These are phyloP conservation scores for Pholiota adiposa DNA, from an alignment of 1,284 basidiomycete genomes.

Conservation along the genomic window DNA sequence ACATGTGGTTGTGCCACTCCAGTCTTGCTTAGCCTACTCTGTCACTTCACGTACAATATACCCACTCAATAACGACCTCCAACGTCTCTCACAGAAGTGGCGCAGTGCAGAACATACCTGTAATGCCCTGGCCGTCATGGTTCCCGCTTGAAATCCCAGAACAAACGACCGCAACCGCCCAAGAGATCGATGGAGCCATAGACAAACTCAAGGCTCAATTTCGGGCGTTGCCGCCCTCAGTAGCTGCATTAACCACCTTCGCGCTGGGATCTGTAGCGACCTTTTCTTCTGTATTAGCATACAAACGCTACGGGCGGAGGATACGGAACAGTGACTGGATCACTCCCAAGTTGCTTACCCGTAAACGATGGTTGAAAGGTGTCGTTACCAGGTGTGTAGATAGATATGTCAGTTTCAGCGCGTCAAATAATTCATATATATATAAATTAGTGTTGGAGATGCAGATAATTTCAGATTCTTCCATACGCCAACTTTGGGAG, in stretches of 20 bases:
- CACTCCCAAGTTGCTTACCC: conserved; percentile 26
- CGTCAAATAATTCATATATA: background rate
- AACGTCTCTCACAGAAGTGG: background rate
- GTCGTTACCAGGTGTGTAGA: conserved; percentile 31
- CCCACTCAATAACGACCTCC: background rate
- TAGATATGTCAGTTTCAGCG: background rate
- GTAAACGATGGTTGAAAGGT: conserved; percentile 31
- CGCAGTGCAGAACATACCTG: background rate
- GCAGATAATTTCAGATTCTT: conserved; percentile 82
- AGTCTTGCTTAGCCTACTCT: no score
- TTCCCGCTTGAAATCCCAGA: background rate
- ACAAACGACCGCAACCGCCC: background rate
- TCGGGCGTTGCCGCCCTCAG: conserved; percentile 21
- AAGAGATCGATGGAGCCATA: background rate
- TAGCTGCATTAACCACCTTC: conserved; percentile 16
- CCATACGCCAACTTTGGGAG: conserved; percentile 81
- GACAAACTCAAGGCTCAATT: conserved; percentile 17
- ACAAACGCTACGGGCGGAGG: conserved; percentile 28
- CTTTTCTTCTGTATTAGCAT: conserved; percentile 16
- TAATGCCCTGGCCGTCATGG: conserved; percentile 12
- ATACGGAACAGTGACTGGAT: conserved; percentile 29
- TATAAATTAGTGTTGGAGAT: conserved; percentile 73
- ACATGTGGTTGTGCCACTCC: no score
- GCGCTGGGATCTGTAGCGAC: conserved; percentile 20
- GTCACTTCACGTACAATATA: no score